Base-by-base conservation (phyloP, 257 asterid genomes). In the Thymus mandschuricus region DNA sequence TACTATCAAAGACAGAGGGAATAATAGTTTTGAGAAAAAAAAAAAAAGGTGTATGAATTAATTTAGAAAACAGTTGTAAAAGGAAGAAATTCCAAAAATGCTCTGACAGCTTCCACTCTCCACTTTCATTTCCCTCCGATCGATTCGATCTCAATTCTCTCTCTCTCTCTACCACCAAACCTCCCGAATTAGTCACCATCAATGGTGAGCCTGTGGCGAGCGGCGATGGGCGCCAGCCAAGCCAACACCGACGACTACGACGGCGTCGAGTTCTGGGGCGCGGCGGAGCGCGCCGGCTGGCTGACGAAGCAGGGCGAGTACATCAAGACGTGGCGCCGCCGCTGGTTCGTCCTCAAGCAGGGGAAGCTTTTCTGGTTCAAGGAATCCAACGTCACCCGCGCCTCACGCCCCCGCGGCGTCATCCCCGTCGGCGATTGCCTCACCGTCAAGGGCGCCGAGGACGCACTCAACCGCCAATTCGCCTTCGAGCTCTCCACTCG, bases 361-460 rank as follows among this genome's bases (percentile, higher is more conserved):
- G 97, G 98, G 3, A 94, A 86, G 41, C 86, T 94, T 61, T 94
- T 94, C 87, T 94, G 98, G 98, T 94, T 94, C 89, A 94, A 94
- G 89, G 98, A 88, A 45, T 80, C 87, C 6, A 66, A 71, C 76
- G 78, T 94, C 81, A 83, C 78, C 4, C 90, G 95, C 48, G 86
- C 76, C 64, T 89, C 98, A 76, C 66, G 41, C 21, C 91, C 98
- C 0, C 98, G 98, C 5, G 98, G 98, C 35, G 91, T 88, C 54
- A 81, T 94, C 68, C 90, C 94, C 1, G 98, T 86, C 59, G 90
- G 83, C 57, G 46, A 75, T 69, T 94, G 96, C 87, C 87, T 91
- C 70, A 94, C 97, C 1, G 97, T 85, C 46, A 94, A 94, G 75
- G 98, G 98, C 21, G 97, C 97, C 11, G 98, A 94, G 84, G 98